These are phyloP conservation scores for Tephrocybe sp. DNA, from an alignment of 768 basidiomycete genomes.

Conservation along the genomic window DNA sequence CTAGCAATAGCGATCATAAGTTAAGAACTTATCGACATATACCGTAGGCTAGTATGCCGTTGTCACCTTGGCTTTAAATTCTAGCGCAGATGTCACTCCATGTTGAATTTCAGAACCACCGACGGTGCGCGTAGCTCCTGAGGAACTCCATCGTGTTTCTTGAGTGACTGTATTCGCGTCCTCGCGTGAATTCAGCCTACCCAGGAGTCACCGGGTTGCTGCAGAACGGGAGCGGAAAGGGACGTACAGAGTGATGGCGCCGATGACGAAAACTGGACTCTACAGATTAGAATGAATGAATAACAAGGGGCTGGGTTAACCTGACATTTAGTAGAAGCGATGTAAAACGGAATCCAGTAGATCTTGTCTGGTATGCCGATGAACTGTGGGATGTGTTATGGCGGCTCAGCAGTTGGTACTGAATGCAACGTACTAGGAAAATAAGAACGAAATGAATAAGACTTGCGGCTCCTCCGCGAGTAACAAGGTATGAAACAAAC, in stretches of 20 bases:
- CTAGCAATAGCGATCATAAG: not conserved
- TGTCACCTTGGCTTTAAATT: conserved; percentile 13
- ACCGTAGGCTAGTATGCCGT: not conserved
- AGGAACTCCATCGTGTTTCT: conserved; percentile 1
- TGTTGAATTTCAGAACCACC: conserved; percentile 5
- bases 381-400: too few species aligned
- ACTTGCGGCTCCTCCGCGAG: conserved; percentile 11
- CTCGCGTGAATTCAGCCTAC: not conserved
- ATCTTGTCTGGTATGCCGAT: conserved; percentile 10
- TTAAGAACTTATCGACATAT: too few species aligned
- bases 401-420: too few species aligned
- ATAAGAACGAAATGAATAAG: conserved; percentile 14
- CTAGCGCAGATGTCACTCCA: conserved; percentile 5
- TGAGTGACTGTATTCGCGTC: conserved; percentile 4
- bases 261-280: conserved; percentile 17
- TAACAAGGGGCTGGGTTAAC: not conserved
- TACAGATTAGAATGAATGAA: not conserved
- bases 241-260: conserved; percentile 18
- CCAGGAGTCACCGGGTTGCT: not conserved
- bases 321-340: conserved; percentile 14
- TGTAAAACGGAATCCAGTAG: conserved; percentile 19
- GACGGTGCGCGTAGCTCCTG: conserved; percentile 11
- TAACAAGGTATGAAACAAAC: conserved; percentile 12
- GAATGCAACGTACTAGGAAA: conserved; percentile 12
- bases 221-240: too few species aligned